phyloP scores from a whole-genome alignment of 371 early-diverging fungal genomes.

The Smittium culicis region DNA sequence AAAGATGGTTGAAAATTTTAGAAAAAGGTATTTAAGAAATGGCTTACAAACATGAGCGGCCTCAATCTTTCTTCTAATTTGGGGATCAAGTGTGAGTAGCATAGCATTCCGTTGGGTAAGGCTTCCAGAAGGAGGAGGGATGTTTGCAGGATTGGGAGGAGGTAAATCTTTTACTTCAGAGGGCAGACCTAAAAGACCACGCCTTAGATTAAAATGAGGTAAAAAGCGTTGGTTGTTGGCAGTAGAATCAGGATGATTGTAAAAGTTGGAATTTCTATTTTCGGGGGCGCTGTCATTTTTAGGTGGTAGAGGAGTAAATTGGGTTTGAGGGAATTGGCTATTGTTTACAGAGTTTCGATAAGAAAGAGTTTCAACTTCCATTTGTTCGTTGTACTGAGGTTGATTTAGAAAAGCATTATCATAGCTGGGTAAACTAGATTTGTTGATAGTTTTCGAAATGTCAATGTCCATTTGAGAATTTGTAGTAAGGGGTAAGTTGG shows the following conservation, averaged over 20 bases:
- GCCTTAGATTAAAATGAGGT: neutral
- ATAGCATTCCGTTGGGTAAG: conserved; percentile 29
- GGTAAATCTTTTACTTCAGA: neutral
- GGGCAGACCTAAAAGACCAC: neutral
- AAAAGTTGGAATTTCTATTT: neutral
- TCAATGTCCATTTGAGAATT: neutral
- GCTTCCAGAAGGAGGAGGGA: conserved; percentile 8
- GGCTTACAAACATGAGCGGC: conserved; percentile 27
- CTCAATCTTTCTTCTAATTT: conserved; percentile 28
- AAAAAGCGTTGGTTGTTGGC: neutral
- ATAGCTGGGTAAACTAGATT: neutral
- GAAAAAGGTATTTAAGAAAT: neutral
- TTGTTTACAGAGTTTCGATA: neutral
- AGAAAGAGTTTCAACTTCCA: neutral
- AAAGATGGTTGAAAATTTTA: neutral
- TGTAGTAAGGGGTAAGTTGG: no score
- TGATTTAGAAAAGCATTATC: neutral
- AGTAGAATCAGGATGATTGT: neutral
- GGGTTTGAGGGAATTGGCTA: no score
- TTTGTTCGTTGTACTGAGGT: neutral
- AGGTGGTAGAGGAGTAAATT: neutral
- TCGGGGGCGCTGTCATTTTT: neutral
- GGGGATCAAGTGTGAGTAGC: conserved; percentile 29
- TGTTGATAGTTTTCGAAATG: neutral
- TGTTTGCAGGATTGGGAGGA: neutral